Base-by-base conservation (phyloP, 2,329 filamentous ascomycete genomes). In the Aspergillus quadricinctus region DNA sequence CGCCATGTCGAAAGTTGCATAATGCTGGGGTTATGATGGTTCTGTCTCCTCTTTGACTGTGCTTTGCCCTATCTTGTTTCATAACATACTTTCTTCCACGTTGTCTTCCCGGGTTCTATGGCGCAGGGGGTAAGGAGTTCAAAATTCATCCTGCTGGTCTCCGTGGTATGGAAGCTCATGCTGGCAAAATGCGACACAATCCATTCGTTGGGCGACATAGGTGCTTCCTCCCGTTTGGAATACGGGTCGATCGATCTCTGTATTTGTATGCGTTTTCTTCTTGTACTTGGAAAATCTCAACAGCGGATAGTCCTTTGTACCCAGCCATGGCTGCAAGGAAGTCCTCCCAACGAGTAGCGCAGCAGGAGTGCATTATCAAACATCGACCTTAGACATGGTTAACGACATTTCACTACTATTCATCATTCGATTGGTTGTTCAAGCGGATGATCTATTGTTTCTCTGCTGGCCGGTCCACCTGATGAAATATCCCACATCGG, bases 401-500 rank as follows among this genome's bases (percentile, higher is more conserved):
- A 35, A 35, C 31, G 31, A 4, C 31, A 35, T 17, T 35, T 14
- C 14, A 17, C 11, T 35, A 35, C 31, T 35, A 14, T 35, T 35
- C 3, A 35, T 35, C 31, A 35, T 35, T 14, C 4, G 11, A 35
- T 14, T 11, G 11, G 11, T 10, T 11, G 43, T 46, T n/a, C 19
- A 19, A 43, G 40, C 40, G 10, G 17, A 9, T 43, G n/a, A 14
- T 52, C 23, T 45, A 45, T 53, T 43, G 17, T 21, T 48, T 54
- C 66, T 57, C n/a, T 55, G 46, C 17, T 58, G 56, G 50, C 56
- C 63, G 21, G 58, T 64, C 72, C 72, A 75, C 23, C 58, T 59
- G 48, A 75, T 61, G 59, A 75, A 75, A 48, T 73, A 65, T n/a
- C 71, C 71, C 53, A 75, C 72, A 66, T 74, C 71, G 17, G 66